Percentiles rank a stretch among this genome's conserved stretches.
These are phyloP conservation scores for Podaxis pistillaris DNA, from an alignment of 768 basidiomycete species.

Conservation along the genomic window DNA sequence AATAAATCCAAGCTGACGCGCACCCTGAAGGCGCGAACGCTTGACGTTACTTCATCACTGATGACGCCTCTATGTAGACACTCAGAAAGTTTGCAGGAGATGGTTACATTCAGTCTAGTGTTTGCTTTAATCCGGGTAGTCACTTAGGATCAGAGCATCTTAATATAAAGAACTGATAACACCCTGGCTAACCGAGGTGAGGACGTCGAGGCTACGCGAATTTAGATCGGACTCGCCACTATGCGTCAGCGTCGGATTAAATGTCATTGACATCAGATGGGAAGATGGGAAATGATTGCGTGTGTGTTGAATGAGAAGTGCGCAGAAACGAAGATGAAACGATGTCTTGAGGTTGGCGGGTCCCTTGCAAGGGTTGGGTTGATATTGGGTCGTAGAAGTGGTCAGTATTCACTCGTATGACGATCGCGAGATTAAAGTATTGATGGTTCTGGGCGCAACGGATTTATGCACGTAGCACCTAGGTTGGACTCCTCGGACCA, in stretches of 20 bases:
- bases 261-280: not conserved
- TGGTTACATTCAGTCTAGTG: not conserved
- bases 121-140: conserved; percentile 1
- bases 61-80: not conserved
- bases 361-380: not conserved
- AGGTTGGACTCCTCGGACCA: conserved; percentile 9
- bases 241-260: not conserved
- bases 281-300: not conserved
- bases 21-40: not conserved
- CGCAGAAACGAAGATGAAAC: not conserved
- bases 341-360: not conserved
- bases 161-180: not conserved
- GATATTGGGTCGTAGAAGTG: not conserved
- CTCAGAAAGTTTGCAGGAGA: not conserved
- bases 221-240: conserved; percentile 3
- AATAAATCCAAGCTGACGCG: not conserved
- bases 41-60: not conserved
- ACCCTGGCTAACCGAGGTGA: conserved; percentile 4
- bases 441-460: not conserved
- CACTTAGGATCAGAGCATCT: not conserved
- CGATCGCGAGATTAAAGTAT: not conserved
- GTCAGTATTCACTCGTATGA: not conserved
- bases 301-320: not conserved
- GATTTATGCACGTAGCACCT: not conserved
- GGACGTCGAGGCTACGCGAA: not conserved